Base-by-base conservation (phyloP, 1,139 yeast genomes). In the Yarrowia galli region DNA sequence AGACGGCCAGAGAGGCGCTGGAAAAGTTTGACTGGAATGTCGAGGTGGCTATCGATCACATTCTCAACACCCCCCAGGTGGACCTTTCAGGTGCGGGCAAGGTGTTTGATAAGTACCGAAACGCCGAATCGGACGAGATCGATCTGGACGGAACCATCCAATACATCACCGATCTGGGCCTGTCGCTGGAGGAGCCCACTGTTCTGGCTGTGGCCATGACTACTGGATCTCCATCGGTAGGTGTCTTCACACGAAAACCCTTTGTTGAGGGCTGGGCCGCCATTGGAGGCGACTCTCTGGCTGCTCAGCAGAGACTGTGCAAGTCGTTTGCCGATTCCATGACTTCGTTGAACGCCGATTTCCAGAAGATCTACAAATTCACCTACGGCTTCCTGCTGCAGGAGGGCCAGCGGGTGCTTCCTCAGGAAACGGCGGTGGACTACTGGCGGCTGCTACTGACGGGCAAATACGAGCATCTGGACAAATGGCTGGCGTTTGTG, bases 71-170 rank as follows among this genome's bases (percentile, higher is more conserved):
- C 9, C 64, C 51, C 9, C 64, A 58, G 64, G 42, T 58, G 16
- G 51, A 43, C 51, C 51, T 32, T 6, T 28, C 49, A 2, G 64
- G 64, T 7, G 48, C 64, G 1, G 12, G 25, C 40, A 58, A 58
- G 64, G 64, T 58, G 42, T 58, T 58, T 58, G 64, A 58, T 40
- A 32, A 32, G 38, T 58, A 58, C 64, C 25, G 42, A 2, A 36
- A 42, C 53, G 48, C 68, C 71, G 72, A 69, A 10, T 67, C 74
- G 8, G 76, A 76, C 35, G 76, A 73, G 43, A 84, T 85, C 67
- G 95, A 88, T 43, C 83, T 89, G 35, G 95, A 91, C 69, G 98
- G 97, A 0, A 89, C 97, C 0, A 78, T 93, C 23, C 73, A 75
- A 56, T 90, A 88, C 73, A 80, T 92, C 53, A 82, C 81, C 12